phyloP scores from a whole-genome alignment of 2,329 filamentous ascomycete species.

The Pestalotiopsis sp. region DNA sequence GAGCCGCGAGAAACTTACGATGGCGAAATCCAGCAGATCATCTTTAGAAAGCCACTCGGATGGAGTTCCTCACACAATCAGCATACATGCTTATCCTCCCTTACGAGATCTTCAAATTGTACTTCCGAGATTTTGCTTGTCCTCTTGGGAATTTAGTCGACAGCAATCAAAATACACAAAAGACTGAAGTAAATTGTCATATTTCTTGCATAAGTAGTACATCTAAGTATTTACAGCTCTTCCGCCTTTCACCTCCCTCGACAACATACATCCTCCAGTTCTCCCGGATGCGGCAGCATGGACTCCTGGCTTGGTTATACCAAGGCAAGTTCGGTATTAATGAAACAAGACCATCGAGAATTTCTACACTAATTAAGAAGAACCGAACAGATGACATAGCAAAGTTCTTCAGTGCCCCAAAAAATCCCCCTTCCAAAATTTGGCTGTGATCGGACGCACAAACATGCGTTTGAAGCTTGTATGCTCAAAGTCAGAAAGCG shows the following conservation, averaged over 20 bases:
- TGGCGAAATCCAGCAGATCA: no score
- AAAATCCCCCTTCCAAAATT: not conserved
- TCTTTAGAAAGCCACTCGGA: no score
- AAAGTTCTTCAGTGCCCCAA: not conserved
- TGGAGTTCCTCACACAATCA: no score
- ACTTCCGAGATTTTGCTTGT: no score
- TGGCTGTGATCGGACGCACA: not conserved
- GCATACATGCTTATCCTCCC: no score
- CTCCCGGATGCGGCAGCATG: not conserved
- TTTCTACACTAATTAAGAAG: not conserved
- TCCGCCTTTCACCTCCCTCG: conserved; percentile 20
- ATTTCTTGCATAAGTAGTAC: not conserved
- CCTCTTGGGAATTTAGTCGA: no score
- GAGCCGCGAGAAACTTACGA: no score
- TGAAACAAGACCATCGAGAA: not conserved
- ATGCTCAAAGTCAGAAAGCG: not conserved
- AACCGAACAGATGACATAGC: conserved; percentile 16
- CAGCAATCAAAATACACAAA: not conserved
- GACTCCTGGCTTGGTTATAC: conserved; percentile 28
- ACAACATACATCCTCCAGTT: conserved; percentile 22
- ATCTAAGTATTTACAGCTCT: conserved; percentile 19
- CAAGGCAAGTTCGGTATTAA: conserved; percentile 27
- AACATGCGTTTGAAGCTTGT: not conserved
- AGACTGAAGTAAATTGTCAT: not conserved
- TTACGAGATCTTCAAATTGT: no score